Percentiles rank a stretch among this genome's conserved stretches.
Conservation (phyloP, 768 basidiomycete species). For the Rhizopogon salebrosus region DNA sequence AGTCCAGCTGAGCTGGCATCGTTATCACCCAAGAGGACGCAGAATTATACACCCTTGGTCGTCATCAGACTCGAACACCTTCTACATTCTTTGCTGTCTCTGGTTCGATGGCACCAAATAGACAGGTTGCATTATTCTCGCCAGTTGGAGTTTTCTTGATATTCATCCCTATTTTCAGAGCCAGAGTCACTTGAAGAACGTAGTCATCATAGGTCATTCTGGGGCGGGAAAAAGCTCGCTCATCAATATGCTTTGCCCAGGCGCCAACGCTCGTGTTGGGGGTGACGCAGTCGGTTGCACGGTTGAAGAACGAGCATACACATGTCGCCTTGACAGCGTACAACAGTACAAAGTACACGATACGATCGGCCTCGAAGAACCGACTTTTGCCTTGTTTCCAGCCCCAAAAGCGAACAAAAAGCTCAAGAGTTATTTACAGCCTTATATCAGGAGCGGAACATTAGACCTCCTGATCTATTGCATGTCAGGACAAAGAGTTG, state of each 20-base stretch:
- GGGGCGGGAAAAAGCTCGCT: neutral
- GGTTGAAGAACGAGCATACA: fast-evolving
- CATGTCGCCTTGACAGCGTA: neutral
- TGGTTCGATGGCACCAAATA: neutral
- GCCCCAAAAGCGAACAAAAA: neutral
- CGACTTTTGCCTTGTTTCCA: neutral
- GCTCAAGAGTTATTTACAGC: neutral
- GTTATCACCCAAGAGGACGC: neutral
- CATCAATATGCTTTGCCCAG: neutral
- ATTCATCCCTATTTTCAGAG: neutral
- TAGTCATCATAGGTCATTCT: neutral
- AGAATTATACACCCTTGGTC: neutral
- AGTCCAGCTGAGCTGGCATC: too few species aligned
- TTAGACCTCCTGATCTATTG: neutral
- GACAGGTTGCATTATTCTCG: too few species aligned
- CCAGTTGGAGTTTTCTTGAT: neutral
- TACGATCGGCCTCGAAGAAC: neutral
- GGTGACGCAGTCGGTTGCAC: neutral
- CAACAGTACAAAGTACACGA: neutral
- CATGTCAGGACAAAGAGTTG: neutral
- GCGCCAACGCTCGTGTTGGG: neutral
- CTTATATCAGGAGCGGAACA: too few species aligned
- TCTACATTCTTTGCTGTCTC: neutral
- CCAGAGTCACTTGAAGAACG: neutral
- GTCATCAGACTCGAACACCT: neutral